These are phyloP conservation scores for Cornus suecica DNA, from an alignment of 148 eudicot species.

Conservation along the genomic window DNA sequence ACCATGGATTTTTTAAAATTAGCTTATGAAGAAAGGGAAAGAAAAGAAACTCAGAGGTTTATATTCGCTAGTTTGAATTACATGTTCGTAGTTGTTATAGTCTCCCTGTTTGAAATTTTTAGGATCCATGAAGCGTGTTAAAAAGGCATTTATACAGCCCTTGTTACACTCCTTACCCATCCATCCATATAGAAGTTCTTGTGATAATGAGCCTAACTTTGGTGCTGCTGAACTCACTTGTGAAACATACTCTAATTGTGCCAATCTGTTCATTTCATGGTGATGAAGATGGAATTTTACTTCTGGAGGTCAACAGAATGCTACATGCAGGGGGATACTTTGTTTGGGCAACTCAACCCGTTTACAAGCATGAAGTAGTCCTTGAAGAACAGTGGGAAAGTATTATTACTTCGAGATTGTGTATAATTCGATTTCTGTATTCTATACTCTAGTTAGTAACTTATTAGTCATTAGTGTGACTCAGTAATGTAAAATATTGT, in stretches of 20 bases:
- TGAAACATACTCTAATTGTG: slow-evolving; percentile 11
- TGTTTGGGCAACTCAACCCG: slow-evolving; percentile 99
- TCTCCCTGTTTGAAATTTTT: too few relatives aligned
- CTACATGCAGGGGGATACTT: slow-evolving; percentile 95
- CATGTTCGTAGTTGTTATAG: too few relatives aligned
- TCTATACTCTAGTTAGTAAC: not conserved
- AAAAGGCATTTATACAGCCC: too few relatives aligned
- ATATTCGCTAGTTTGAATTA: too few relatives aligned
- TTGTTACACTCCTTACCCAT: too few relatives aligned
- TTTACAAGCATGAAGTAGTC: slow-evolving; percentile 81
- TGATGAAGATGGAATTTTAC: slow-evolving; percentile 78
- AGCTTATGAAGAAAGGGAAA: too few relatives aligned
- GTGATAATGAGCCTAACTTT: too few relatives aligned
- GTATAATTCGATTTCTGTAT: not conserved
- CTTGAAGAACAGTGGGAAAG: slow-evolving; percentile 97
- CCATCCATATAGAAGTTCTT: too few relatives aligned
- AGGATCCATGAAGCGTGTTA: too few relatives aligned
- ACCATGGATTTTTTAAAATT: too few relatives aligned
- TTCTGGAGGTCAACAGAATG: slow-evolving; percentile 92
- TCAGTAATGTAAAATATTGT: not conserved
- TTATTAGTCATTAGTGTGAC: not conserved
- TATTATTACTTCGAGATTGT: slow-evolving; percentile 14
- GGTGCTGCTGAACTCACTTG: not conserved
- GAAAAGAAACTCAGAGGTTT: too few relatives aligned
- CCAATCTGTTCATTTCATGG: slow-evolving; percentile 22